A percentile compares a stretch with the other conserved stretches of the same genome.
phyloP scores from a whole-genome alignment of 1,284 basidiomycete genomes.

The Papiliotrema flavescens region DNA sequence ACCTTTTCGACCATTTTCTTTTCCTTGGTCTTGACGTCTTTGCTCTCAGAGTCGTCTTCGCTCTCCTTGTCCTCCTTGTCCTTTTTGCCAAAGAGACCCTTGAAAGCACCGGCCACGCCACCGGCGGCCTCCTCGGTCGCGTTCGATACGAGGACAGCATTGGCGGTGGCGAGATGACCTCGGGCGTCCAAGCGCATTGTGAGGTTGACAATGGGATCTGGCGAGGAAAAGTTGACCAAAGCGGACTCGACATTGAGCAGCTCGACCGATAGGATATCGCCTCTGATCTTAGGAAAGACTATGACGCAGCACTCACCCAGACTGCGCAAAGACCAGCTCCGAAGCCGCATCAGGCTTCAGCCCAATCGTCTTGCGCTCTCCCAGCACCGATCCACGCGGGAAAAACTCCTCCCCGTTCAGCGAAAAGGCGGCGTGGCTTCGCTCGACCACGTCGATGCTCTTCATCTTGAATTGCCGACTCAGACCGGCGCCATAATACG shows the following conservation, averaged over 20 bases:
- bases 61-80: constrained; percentile 20
- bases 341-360: constrained; percentile 79
- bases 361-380: constrained; percentile 75
- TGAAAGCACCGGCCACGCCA: constrained; percentile 69
- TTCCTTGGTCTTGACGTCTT: constrained; percentile 17
- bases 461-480: constrained; percentile 95
- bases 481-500: constrained; percentile 83
- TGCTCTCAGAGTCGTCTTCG: constrained; percentile 45
- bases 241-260: constrained; percentile 31
- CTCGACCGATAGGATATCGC: constrained; percentile 16
- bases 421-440: constrained; percentile 59
- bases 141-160: constrained; percentile 64
- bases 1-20: constrained; percentile 50
- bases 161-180: constrained; percentile 69
- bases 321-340: constrained; percentile 65
- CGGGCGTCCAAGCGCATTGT: constrained; percentile 76
- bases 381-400: constrained; percentile 66
- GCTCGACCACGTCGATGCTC: constrained; percentile 79
- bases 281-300: not conserved
- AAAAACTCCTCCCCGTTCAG: constrained; percentile 57
- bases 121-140: constrained; percentile 64
- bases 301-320: constrained; percentile 42
- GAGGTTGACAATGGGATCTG: constrained; percentile 62
- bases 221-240: constrained; percentile 41
- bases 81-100: constrained; percentile 68